These are phyloP conservation scores for Tricholoma flavovirens DNA, from an alignment of 768 basidiomycete species.

Conservation along the genomic window DNA sequence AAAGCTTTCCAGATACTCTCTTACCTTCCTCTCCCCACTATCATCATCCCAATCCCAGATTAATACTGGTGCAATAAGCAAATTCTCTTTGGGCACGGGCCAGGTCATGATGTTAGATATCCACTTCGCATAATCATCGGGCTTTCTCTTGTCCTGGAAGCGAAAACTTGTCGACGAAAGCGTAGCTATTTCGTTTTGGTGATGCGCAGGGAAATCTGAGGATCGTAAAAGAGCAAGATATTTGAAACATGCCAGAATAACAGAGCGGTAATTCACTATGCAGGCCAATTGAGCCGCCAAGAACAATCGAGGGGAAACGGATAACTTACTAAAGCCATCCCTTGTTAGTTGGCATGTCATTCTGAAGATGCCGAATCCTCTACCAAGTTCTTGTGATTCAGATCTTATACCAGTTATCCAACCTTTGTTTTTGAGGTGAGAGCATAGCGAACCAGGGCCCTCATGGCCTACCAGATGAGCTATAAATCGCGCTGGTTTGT, in stretches of 20 bases:
- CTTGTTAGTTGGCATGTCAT: conserved; percentile 74
- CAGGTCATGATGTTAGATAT: conserved; percentile 70
- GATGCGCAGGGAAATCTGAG: conserved; percentile 54
- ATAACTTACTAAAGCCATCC: conserved; percentile 74
- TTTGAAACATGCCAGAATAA: conserved; percentile 68
- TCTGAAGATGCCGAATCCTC: conserved; percentile 89
- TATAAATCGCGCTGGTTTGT: conserved; percentile 73
- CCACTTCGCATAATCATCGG: conserved; percentile 74
- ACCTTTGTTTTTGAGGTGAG: conserved; percentile 84
- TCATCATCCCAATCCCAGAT: conserved; percentile 67
- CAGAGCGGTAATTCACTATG: conserved; percentile 68
- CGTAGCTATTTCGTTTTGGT: conserved; percentile 70
- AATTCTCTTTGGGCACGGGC: conserved; percentile 74
- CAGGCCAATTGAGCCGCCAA: background rate
- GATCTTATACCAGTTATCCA: conserved; percentile 76
- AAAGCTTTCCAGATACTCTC: conserved; percentile 56
- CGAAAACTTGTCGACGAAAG: conserved; percentile 75
- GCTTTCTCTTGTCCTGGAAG: conserved; percentile 78
- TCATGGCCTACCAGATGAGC: conserved; percentile 88
- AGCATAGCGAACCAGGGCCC: conserved; percentile 85
- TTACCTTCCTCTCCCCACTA: conserved; percentile 46
- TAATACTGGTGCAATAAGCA: conserved; percentile 67
- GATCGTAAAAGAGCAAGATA: conserved; percentile 69
- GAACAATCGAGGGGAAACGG: conserved; percentile 1
- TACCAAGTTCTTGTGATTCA: conserved; percentile 63